These are phyloP conservation scores for Eucalyptus urophylla DNA, from an alignment of 345 rosid genomes.

Conservation along the genomic window DNA sequence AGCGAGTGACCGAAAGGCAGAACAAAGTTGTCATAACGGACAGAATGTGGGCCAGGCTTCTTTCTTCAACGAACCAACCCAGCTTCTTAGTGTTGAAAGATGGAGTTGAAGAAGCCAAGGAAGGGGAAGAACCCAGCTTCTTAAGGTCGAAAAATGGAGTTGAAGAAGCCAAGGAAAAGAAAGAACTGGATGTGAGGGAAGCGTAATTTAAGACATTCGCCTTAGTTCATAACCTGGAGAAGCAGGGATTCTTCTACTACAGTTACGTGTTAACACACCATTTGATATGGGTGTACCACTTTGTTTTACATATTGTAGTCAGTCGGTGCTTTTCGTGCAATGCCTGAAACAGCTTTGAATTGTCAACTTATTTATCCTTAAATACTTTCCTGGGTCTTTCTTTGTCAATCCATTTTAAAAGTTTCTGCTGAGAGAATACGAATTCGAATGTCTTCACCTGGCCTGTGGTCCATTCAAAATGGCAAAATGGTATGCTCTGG, in stretches of 20 bases:
- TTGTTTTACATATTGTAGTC: not conserved
- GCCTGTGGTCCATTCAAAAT: not conserved
- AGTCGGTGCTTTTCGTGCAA: not conserved
- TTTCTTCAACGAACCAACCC: slow-evolving; percentile 73
- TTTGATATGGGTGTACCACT: not conserved
- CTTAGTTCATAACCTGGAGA: not conserved
- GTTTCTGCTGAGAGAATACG: not conserved
- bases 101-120: not conserved
- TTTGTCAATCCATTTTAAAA: not conserved
- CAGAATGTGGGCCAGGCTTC: slow-evolving; percentile 84
- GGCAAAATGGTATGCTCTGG: not conserved
- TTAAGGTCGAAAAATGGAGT: slow-evolving; percentile 5
- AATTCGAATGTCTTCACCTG: not conserved
- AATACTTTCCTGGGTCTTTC: not conserved
- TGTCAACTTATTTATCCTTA: not conserved
- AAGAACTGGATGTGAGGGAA: not conserved
- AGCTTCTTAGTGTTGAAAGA: slow-evolving; percentile 37
- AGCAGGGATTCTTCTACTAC: not conserved
- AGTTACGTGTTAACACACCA: not conserved
- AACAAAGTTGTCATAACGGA: slow-evolving; percentile 73
- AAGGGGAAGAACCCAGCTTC: slow-evolving; percentile 28
- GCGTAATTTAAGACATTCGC: not conserved
- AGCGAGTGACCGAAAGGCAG: slow-evolving; percentile 53
- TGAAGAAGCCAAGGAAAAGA: not conserved
- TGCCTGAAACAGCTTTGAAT: not conserved